Evolutionary conservation across 257 asterid species (phyloP).

Genomic region (Jacaranda copaia): DNA sequence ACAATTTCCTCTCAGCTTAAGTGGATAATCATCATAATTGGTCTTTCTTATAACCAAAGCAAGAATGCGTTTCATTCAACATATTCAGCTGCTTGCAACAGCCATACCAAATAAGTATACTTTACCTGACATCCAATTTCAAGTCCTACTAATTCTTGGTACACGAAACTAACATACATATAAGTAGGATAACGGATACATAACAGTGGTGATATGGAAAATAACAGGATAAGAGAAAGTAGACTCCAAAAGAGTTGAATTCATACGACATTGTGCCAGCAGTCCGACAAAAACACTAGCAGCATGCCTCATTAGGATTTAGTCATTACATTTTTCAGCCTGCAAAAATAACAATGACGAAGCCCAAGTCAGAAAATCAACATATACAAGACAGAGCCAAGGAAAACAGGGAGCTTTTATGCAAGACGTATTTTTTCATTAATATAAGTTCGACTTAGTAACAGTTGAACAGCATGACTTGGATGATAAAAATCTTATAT

Average conservation of each 20-base stretch:
- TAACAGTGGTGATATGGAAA: constrained; percentile 7
- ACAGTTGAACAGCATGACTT: background rate
- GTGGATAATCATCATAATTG: background rate
- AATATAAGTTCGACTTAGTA: background rate
- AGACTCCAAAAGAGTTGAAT: constrained; percentile 20
- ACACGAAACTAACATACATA: constrained; percentile 31
- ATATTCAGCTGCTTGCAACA: constrained; percentile 20
- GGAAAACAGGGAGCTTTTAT: background rate
- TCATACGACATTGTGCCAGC: constrained; percentile 21
- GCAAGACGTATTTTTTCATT: background rate
- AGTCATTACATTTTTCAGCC: constrained; percentile 28
- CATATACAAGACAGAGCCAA: background rate
- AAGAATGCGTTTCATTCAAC: constrained; percentile 9
- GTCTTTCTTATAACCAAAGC: background rate
- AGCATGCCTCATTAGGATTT: constrained; percentile 25
- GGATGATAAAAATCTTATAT: background rate
- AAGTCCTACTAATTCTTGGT: constrained; percentile 35
- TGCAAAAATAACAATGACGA: constrained; percentile 32
- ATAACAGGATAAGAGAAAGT: constrained; percentile 20
- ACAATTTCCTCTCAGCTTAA: background rate
- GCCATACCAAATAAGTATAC: constrained; percentile 22
- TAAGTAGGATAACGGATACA: constrained; percentile 28
- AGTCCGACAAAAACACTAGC: constrained; percentile 19
- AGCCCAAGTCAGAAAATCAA: constrained; percentile 14
- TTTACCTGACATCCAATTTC: constrained; percentile 39